Evolutionary conservation across 2,329 filamentous ascomycete species (phyloP).

Genomic region (Stylonectria norvegica): DNA sequence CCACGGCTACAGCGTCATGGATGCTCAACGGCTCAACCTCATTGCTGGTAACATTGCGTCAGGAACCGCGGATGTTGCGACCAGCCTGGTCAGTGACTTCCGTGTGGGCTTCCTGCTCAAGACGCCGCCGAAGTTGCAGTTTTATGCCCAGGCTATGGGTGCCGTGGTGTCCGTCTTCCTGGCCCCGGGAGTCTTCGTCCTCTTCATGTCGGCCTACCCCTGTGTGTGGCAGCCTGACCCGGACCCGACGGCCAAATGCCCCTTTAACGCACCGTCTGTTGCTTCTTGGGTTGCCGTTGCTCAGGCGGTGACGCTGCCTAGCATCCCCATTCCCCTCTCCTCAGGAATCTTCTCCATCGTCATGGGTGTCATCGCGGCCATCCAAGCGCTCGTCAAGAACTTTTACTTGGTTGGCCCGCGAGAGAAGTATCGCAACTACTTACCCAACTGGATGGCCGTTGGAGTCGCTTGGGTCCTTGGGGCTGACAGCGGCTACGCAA

Average conservation of each 20-base stretch:
- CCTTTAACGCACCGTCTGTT: slow-evolving; percentile 61
- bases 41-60: slow-evolving; percentile 58
- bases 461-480: slow-evolving; percentile 58
- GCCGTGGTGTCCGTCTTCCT: slow-evolving; percentile 63
- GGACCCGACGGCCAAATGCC: slow-evolving; percentile 39
- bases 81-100: slow-evolving; percentile 59
- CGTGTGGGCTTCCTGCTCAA: slow-evolving; percentile 64
- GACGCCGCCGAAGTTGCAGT: slow-evolving; percentile 63
- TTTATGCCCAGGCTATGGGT: slow-evolving; percentile 61
- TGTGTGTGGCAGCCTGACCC: slow-evolving; percentile 56
- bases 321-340: slow-evolving; percentile 52
- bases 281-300: slow-evolving; percentile 65
- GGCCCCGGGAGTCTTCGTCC: slow-evolving; percentile 63
- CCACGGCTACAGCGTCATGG: slow-evolving; percentile 44
- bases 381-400: slow-evolving; percentile 52
- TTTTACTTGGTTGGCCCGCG: slow-evolving; percentile 50
- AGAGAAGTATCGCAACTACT: slow-evolving; percentile 53
- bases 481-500: slow-evolving; percentile 47
- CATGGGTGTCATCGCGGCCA: slow-evolving; percentile 48
- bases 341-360: slow-evolving; percentile 56
- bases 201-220: slow-evolving; percentile 66
- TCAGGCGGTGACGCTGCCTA: slow-evolving; percentile 53
- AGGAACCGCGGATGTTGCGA: slow-evolving; percentile 53
- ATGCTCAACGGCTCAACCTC: slow-evolving; percentile 63
- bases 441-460: slow-evolving; percentile 62